These are phyloP conservation scores for Gomphus bonarii DNA, from an alignment of 1,284 basidiomycete genomes.

Conservation along the genomic window DNA sequence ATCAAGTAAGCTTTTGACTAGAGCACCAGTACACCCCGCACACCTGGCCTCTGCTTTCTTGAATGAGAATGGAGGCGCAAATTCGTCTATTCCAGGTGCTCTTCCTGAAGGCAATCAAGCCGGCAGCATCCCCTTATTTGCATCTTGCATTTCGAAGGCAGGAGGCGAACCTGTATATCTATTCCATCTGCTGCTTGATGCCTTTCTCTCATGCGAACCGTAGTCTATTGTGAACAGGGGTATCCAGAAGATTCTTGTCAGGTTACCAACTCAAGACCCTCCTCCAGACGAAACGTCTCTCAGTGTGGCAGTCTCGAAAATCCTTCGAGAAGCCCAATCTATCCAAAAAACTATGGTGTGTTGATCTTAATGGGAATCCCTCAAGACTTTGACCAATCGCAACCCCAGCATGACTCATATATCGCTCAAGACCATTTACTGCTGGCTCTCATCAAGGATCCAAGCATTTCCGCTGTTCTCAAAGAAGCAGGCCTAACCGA, in stretches of 20 bases:
- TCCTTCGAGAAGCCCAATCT: conserved; percentile 72
- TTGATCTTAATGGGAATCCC: background rate
- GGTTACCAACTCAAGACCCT: conserved; percentile 76
- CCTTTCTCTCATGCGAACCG: background rate
- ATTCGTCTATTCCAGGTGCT: conserved; percentile 23
- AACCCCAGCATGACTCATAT: conserved; percentile 67
- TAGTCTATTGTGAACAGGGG: conserved; percentile 50
- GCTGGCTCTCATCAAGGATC: conserved; percentile 68
- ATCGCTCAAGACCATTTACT: conserved; percentile 85
- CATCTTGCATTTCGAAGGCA: conserved; percentile 65
- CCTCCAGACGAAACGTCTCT: conserved; percentile 72
- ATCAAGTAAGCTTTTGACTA: background rate
- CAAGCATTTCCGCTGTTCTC: conserved; percentile 51
- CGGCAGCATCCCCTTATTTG: conserved; percentile 47
- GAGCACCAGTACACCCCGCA: conserved; percentile 49
- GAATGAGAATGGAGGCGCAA: conserved; percentile 39
- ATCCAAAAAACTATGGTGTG: conserved; percentile 69
- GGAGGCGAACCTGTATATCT: conserved; percentile 64
- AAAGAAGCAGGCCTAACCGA: conserved; percentile 71
- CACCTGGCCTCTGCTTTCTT: conserved; percentile 73
- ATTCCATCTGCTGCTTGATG: conserved; percentile 6
- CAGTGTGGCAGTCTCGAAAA: conserved; percentile 50
- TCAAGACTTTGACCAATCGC: background rate
- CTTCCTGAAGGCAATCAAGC: conserved; percentile 16
- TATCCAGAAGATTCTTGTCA: conserved; percentile 60